These are phyloP conservation scores for Metschnikowia aberdeeniae DNA, from an alignment of 805 yeast genomes.

Conservation along the genomic window DNA sequence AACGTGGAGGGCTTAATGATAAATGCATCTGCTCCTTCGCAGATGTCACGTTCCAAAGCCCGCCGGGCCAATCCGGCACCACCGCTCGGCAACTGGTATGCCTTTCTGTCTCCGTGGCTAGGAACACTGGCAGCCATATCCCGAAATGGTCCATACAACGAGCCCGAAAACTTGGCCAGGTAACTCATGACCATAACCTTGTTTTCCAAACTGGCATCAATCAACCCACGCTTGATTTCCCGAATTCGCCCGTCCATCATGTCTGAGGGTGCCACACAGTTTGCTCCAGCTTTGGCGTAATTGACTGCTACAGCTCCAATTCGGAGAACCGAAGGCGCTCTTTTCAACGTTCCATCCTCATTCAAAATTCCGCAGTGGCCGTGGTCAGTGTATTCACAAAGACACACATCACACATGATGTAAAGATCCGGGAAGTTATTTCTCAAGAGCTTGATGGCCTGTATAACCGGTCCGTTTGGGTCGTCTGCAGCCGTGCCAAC, in stretches of 20 bases:
- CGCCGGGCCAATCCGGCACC: constrained; percentile 93
- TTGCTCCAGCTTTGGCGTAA: constrained; percentile 93
- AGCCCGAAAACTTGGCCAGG: constrained; percentile 90
- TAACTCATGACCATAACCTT: constrained; percentile 87
- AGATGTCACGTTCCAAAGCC: constrained; percentile 79
- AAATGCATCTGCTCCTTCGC: constrained; percentile 93
- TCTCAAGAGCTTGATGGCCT: constrained; percentile 63
- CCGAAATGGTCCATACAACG: constrained; percentile 93
- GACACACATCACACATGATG: constrained; percentile 90
- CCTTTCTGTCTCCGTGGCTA: constrained; percentile 82
- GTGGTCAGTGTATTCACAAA: constrained; percentile 94
- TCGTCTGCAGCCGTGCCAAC: constrained; percentile 91
- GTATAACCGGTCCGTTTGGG: constrained; percentile 92
- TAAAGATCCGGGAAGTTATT: constrained; percentile 74
- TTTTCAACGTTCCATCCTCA: constrained; percentile 81
- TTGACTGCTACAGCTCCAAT: constrained; percentile 93
- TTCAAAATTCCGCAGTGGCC: constrained; percentile 96
- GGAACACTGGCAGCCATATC: constrained; percentile 96
- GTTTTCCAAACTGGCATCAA: constrained; percentile 79
- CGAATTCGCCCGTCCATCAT: constrained; percentile 94
- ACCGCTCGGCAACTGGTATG: constrained; percentile 90
- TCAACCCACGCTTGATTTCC: constrained; percentile 82
- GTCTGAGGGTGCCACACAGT: constrained; percentile 94
- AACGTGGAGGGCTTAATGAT: constrained; percentile 96
- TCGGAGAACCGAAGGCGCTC: constrained; percentile 71